Evolutionary conservation across 1,284 basidiomycete species (phyloP), one percentile per base, ranked within the genome.

Genomic region (Trametes sp.): DNA sequence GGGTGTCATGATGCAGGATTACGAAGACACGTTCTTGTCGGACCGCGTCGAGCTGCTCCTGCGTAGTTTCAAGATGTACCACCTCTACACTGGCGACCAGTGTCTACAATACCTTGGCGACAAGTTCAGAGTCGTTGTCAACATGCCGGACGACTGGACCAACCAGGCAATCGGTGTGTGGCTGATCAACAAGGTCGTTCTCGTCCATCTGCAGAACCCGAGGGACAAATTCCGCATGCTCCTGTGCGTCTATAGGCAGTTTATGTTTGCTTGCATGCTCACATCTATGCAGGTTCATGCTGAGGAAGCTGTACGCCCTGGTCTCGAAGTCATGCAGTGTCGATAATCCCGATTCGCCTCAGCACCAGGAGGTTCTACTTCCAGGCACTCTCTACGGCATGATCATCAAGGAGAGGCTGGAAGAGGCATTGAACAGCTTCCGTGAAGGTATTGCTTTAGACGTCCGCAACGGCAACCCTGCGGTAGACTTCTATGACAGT

Each of bases 21-120:
- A 96, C 74, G 92, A 94, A 61, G 97, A 99, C 77, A 99, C 98
- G 0, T 99, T 98, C 81, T 81, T 99, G 74, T 96, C 96, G 19
- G 98, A 99, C 77, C 95, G 98, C 62, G 95, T 99, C 53, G 98
- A 99, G 78, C 81, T 99, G n/a, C 82, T 99, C n/a, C 81, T 99
- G 53, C 90, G 98, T 65, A 96, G 94, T 72, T 98, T 98, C 85
- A 98, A 99, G 80, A 89, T 87, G 73, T 98, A 95, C 79, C 87
- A 83, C 31, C 82, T 99, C 66, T 87, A 90, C 74, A 98, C 95
- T 2, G 93, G 94, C n/a, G 86, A 92, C 48, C 94, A 98, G 75
- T 98, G 96, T 76, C 82, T 99, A 67, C 93, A 96, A 73, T 99
- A 96, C 78, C 83, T 99, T n/a, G 98, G 98, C 24, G 93, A 96